Percentiles rank a stretch among this genome's conserved stretches.
Evolutionary conservation across 768 basidiomycete species (phyloP).

Genomic region (Lactarius indigo): DNA sequence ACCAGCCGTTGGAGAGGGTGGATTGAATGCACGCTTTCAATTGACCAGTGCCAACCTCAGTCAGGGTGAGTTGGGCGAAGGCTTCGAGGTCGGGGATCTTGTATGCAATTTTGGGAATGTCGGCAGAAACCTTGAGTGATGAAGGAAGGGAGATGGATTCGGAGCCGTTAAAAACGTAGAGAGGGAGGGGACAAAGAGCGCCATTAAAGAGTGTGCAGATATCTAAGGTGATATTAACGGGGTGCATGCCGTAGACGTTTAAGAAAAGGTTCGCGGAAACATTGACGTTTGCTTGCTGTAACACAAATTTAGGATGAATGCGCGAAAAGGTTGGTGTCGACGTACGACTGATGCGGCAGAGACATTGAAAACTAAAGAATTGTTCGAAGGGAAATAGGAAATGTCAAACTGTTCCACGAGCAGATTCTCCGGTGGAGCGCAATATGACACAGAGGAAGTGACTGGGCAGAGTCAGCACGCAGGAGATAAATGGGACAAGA

Average conservation of each 20-base stretch:
- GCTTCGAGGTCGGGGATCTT: slow-evolving; percentile 90
- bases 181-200: slow-evolving; percentile 76
- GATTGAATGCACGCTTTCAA: slow-evolving; percentile 89
- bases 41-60: slow-evolving; percentile 61
- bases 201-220: slow-evolving; percentile 77
- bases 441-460: slow-evolving; percentile 87
- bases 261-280: slow-evolving; percentile 79
- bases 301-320: slow-evolving; percentile 21
- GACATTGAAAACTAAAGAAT: slow-evolving; percentile 79
- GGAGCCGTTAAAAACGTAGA: slow-evolving; percentile 85
- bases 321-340: slow-evolving; percentile 27
- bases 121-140: slow-evolving; percentile 49
- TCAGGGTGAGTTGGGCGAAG: slow-evolving; percentile 74
- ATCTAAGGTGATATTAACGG: slow-evolving; percentile 81
- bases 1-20: slow-evolving; percentile 89
- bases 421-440: slow-evolving; percentile 72
- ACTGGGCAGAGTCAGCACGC: slow-evolving; percentile 41
- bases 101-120: slow-evolving; percentile 79
- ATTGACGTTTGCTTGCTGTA: slow-evolving; percentile 68
- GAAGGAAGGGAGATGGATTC: slow-evolving; percentile 63
- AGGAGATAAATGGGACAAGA: slow-evolving; percentile 3
- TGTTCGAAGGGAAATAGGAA: slow-evolving; percentile 62
- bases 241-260: slow-evolving; percentile 83
- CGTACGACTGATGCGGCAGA: slow-evolving; percentile 83
- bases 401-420: slow-evolving; percentile 78